phyloP scores from a whole-genome alignment of 208 protist species.

The Acanthamoeba sp. region DNA sequence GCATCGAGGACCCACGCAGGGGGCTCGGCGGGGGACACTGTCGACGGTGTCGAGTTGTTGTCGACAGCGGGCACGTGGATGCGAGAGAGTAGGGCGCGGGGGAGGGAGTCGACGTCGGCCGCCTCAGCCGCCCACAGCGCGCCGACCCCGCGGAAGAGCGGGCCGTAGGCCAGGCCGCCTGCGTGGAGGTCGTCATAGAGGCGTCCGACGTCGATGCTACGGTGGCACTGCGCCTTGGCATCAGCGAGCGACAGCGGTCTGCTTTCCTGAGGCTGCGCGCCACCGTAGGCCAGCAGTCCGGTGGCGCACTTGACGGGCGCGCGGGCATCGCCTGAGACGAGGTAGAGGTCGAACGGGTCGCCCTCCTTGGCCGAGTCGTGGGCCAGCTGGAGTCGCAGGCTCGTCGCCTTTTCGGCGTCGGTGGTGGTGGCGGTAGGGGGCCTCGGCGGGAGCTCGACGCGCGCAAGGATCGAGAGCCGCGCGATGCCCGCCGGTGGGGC shows the following conservation, averaged over 20 bases:
- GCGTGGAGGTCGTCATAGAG: slow-evolving; percentile 18
- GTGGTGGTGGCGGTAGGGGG: not conserved
- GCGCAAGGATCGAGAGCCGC: slow-evolving; percentile 2
- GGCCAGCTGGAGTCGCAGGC: not conserved
- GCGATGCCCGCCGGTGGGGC: not conserved
- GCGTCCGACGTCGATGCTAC: not conserved
- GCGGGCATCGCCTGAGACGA: not conserved
- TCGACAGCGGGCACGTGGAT: not conserved
- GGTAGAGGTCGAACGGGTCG: not conserved
- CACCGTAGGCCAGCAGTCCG: not conserved
- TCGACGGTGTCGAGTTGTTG: not conserved
- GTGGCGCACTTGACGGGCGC: slow-evolving; percentile 35
- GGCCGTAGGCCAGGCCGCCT: slow-evolving; percentile 49
- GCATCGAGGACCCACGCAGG: slow-evolving; percentile 46
- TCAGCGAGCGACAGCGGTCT: not conserved
- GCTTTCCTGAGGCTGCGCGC: not conserved
- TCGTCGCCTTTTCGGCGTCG: not conserved
- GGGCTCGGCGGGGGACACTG: not conserved
- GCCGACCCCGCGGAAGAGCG: not conserved
- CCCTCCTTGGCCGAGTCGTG: not conserved
- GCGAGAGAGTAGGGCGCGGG: not conserved
- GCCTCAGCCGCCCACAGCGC: not conserved
- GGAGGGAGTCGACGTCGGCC: not conserved
- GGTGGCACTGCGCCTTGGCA: not conserved
- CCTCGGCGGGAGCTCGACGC: not conserved